Conservation (phyloP, 2,329 filamentous ascomycete genomes). For the Aureobasidium zeae region DNA sequence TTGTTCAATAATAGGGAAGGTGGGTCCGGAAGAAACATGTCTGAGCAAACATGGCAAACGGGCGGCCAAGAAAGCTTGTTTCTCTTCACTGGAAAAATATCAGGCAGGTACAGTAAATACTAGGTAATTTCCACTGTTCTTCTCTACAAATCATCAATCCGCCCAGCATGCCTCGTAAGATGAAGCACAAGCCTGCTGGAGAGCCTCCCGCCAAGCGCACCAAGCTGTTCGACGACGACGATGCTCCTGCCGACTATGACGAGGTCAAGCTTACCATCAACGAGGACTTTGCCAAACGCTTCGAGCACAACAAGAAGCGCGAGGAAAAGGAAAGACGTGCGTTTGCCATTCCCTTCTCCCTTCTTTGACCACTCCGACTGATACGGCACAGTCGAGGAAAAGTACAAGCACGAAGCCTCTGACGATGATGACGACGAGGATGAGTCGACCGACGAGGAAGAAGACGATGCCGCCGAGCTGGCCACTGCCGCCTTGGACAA, state of each 20-base stretch:
- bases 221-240: constrained; percentile 25
- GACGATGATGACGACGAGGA: constrained; percentile 52
- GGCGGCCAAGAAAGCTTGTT: no score
- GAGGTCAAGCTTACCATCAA: constrained; percentile 57
- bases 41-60: no score
- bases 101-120: no score
- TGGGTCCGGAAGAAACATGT: no score
- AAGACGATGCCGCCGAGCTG: constrained; percentile 84
- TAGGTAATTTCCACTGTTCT: neutral
- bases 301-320: constrained; percentile 95
- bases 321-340: constrained; percentile 68
- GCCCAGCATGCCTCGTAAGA: constrained; percentile 14
- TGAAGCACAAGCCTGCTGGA: constrained; percentile 10
- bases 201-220: constrained; percentile 25
- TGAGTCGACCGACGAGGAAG: constrained; percentile 63
- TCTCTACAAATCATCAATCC: neutral
- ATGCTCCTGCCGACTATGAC: constrained; percentile 20
- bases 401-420: constrained; percentile 54
- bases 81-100: no score
- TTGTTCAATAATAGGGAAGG: no score
- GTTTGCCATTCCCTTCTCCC: constrained; percentile 23
- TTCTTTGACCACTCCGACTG: constrained; percentile 21
- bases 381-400: constrained; percentile 65
- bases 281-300: constrained; percentile 75
- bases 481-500: constrained; percentile 77